Base-by-base conservation (phyloP, 805 yeast genomes). In the Torulaspora delbrueckii region DNA sequence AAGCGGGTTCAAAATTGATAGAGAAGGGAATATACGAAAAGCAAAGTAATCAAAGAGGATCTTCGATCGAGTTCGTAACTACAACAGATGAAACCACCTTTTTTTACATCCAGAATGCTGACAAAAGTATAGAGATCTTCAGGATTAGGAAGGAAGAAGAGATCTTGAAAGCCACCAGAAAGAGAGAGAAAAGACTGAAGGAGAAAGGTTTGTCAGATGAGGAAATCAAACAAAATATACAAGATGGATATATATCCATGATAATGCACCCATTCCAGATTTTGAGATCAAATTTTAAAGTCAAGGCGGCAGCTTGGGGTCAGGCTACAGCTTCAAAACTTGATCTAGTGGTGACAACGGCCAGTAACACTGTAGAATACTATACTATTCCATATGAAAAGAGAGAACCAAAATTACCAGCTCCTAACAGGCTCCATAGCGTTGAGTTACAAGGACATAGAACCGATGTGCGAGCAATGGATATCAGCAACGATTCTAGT, bases 401-500 rank as follows among this genome's bases (percentile, higher is more conserved):
- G 30, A 76, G 76, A 50, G 83, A 82, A 49, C 64, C 68, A 19
- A 56, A 55, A 18, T 49, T 51, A 19, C 67, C 74, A 0, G 57
- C 69, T 3, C 66, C 81, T 1, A 67, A 63, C 3, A 81, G 76
- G 52, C 67, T 73, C 36, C 77, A 77, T 56, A 66, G 81, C 2
- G 72, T 93, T 18, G 96, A 89, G 40, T 66, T 80, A 34, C 75
- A 78, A 43, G 99, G 99, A 16, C 97, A 90, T 65, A 79, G 97
- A 62, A 80, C 88, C 2, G 99, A 93, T 65, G 75, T 91, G 23
- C 76, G 99, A 57, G 76, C 95, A 4, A 70, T 87, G 60, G 90
- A 88, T 54, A 73, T 93, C 28, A 84, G 95, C 46, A 78, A 81
- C 44, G 96, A 91, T 67, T 79, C 82, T 62, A 80, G 79, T 61